Evolutionary conservation across 2,329 filamentous ascomycete genomes (phyloP).

Genomic region (Stachybotrys elegans): DNA sequence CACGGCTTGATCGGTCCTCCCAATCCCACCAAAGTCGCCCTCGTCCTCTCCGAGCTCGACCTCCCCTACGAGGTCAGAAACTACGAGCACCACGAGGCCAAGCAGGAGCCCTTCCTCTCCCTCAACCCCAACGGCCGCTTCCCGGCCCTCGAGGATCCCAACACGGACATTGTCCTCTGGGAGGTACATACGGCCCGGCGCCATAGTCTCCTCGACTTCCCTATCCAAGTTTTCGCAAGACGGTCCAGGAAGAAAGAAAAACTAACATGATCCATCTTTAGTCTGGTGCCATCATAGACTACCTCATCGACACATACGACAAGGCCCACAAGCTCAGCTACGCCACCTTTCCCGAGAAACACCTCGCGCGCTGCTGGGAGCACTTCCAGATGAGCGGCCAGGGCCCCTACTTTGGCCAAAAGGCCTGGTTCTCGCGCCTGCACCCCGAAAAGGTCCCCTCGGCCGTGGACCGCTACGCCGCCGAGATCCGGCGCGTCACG

Average conservation of each 20-base stretch:
- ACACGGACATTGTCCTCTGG: slow-evolving; percentile 14
- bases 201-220: background rate
- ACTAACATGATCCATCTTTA: no score
- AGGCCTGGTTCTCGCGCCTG: slow-evolving; percentile 14
- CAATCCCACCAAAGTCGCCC: slow-evolving; percentile 18
- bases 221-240: no score
- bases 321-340: slow-evolving; percentile 9
- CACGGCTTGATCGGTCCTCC: slow-evolving; percentile 5
- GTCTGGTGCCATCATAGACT: slow-evolving; percentile 18
- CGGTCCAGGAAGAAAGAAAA: no score
- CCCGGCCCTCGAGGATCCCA: slow-evolving; percentile 15
- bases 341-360: slow-evolving; percentile 8
- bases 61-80: slow-evolving; percentile 19
- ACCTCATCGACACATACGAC: slow-evolving; percentile 18
- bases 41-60: slow-evolving; percentile 23
- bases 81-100: slow-evolving; percentile 16
- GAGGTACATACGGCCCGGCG: slow-evolving; percentile 9
- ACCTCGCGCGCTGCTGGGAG: slow-evolving; percentile 10
- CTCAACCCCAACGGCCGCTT: slow-evolving; percentile 26
- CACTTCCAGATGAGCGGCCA: slow-evolving; percentile 19
- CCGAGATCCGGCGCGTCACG: slow-evolving; percentile 21
- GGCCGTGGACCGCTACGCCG: slow-evolving; percentile 22
- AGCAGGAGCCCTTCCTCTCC: slow-evolving; percentile 17
- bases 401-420: slow-evolving; percentile 24
- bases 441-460: slow-evolving; percentile 18